A percentile compares a stretch with the other conserved stretches of the same genome.
phyloP scores from a whole-genome alignment of 2,329 filamentous ascomycete genomes.

The Helotiales sp. region DNA sequence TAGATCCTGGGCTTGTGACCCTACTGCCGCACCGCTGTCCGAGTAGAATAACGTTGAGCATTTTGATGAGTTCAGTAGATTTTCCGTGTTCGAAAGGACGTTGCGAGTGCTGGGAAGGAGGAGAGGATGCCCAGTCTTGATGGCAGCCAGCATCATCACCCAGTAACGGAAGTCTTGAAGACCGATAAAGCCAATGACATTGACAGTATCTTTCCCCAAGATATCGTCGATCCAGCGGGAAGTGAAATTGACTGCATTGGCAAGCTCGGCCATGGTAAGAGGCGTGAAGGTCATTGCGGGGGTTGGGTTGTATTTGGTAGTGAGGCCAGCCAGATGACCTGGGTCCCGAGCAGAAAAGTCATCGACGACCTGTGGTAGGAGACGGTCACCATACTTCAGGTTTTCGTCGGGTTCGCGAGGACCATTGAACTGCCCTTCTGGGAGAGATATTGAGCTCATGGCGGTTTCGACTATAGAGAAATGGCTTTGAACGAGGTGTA shows the following conservation, averaged over 20 bases:
- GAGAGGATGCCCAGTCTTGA: slow-evolving; percentile 28
- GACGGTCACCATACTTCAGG: slow-evolving; percentile 4
- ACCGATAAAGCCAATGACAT: slow-evolving; percentile 33
- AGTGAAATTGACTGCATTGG: slow-evolving; percentile 32
- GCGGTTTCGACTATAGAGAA: too few species aligned
- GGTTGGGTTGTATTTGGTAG: slow-evolving; percentile 18
- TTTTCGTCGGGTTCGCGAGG: not conserved
- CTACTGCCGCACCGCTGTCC: not conserved
- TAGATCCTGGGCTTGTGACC: slow-evolving; percentile 17
- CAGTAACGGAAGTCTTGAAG: slow-evolving; percentile 36
- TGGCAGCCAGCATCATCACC: slow-evolving; percentile 24
- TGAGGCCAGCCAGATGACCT: slow-evolving; percentile 23
- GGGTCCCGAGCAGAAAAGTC: slow-evolving; percentile 22
- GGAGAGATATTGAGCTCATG: not conserved
- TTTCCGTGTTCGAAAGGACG: slow-evolving; percentile 29
- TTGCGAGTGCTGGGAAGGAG: slow-evolving; percentile 31
- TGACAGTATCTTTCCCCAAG: not conserved
- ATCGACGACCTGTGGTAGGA: slow-evolving; percentile 31
- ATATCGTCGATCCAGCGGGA: slow-evolving; percentile 31
- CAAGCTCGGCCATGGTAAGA: slow-evolving; percentile 27
- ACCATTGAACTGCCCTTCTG: not conserved
- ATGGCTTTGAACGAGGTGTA: not conserved
- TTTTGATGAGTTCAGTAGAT: slow-evolving; percentile 26
- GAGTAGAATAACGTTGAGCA: slow-evolving; percentile 29
- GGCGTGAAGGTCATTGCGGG: slow-evolving; percentile 14